Evolutionary conservation across 2,329 filamentous ascomycete species (phyloP).

Genomic region (Xylariaceae sp.): DNA sequence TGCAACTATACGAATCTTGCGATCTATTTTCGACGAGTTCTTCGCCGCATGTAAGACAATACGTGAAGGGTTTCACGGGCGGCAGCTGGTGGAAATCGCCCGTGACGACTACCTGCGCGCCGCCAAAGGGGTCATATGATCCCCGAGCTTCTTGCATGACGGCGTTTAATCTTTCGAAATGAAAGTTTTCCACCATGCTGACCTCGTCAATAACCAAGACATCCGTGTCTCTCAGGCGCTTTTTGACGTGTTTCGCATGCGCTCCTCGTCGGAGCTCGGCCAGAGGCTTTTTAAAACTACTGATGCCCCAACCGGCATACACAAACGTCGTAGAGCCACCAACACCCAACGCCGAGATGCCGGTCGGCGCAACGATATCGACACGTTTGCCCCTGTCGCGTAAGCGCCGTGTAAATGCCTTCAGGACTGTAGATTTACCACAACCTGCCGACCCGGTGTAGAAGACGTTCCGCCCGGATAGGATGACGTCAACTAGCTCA

Average conservation of each 20-base stretch:
- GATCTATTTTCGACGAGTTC: constrained; percentile 19
- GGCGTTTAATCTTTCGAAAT: constrained; percentile 49
- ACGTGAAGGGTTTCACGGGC: constrained; percentile 53
- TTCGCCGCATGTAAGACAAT: constrained; percentile 48
- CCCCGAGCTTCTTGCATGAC: constrained; percentile 41
- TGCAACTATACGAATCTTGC: constrained; percentile 32
- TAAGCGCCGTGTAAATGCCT: constrained; percentile 43
- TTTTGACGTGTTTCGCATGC: constrained; percentile 31
- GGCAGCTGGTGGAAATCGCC: constrained; percentile 60
- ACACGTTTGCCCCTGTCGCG: constrained; percentile 37
- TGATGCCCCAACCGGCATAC: constrained; percentile 54
- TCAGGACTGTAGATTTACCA: constrained; percentile 55
- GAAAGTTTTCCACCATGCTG: constrained; percentile 57
- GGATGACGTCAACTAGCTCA: constrained; percentile 47
- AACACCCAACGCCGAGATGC: constrained; percentile 54
- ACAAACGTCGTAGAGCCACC: constrained; percentile 53
- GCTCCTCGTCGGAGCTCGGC: constrained; percentile 33
- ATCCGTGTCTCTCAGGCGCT: constrained; percentile 43
- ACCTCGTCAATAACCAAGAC: constrained; percentile 63
- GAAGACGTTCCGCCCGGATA: constrained; percentile 54
- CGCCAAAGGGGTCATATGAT: constrained; percentile 35
- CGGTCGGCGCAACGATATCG: constrained; percentile 55
- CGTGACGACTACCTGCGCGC: constrained; percentile 52
- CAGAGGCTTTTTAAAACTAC: constrained; percentile 41
- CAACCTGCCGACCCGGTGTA: constrained; percentile 61